A percentile compares a stretch with the other conserved stretches of the same genome.
These are phyloP conservation scores for Ogataea allantospora DNA, from an alignment of 805 yeast genomes.

Conservation along the genomic window DNA sequence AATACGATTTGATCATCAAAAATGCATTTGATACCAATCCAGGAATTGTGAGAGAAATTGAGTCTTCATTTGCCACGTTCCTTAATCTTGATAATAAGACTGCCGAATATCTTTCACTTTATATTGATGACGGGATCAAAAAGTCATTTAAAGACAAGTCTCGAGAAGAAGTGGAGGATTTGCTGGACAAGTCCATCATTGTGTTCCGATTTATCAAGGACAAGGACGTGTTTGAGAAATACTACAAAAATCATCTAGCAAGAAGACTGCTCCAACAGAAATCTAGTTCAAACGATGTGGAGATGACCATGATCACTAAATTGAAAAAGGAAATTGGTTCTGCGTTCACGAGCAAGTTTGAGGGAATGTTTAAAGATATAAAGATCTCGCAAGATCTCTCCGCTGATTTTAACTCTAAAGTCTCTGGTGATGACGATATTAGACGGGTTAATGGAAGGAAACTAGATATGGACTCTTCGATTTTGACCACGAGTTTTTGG, in stretches of 20 bases:
- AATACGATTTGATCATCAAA: constrained; percentile 47
- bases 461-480: constrained; percentile 46
- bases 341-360: constrained; percentile 72
- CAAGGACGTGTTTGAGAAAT: constrained; percentile 81
- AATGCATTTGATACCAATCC: constrained; percentile 49
- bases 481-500: constrained; percentile 66
- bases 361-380: constrained; percentile 85
- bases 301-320: constrained; percentile 62
- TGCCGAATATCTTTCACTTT: constrained; percentile 56
- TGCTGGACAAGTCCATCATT: constrained; percentile 54
- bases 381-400: constrained; percentile 52
- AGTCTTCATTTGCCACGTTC: constrained; percentile 59
- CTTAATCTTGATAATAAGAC: constrained; percentile 49
- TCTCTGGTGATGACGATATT: constrained; percentile 18
- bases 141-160: constrained; percentile 47
- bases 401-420: constrained; percentile 35
- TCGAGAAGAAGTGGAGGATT: constrained; percentile 43
- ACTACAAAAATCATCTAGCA: constrained; percentile 83
- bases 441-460: constrained; percentile 30
- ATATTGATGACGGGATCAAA: constrained; percentile 55
- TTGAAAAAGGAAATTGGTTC: constrained; percentile 77
- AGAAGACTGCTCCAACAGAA: constrained; percentile 61
- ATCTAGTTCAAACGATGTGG: constrained; percentile 55
- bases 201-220: constrained; percentile 71
- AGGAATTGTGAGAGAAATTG: constrained; percentile 51